Evolutionary conservation across 148 eudicot species (phyloP), one percentile per base, ranked within the genome.

Genomic region (Rheum nobile): DNA sequence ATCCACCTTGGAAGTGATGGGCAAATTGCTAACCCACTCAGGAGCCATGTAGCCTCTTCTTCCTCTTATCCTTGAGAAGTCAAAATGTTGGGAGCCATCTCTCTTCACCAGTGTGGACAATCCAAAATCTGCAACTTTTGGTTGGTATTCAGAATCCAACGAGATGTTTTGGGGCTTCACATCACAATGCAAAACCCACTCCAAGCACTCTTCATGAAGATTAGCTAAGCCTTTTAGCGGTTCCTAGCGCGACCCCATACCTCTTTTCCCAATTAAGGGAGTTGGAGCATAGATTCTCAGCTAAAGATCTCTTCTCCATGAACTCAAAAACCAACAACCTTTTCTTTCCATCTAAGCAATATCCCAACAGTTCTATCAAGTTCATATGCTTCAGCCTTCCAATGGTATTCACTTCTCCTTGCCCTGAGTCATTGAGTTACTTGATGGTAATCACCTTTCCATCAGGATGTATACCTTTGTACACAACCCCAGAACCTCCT

Each of bases 221-320:
- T 73, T 50, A 34, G 67, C 63, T 22, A 73, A 26, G 24, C 75
- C 79, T 75, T 76, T 79, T 1, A n/a, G 77, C 80, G 1, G 77
- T 75, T 16, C 83, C 83, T 38, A 75, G 6, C 0, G 81, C 84
- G 57, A 78, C 73, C 35, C 67, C 74, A 35, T 16, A 76, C 41
- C 77, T 73, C 52, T 76, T 68, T 16, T 35, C 32, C 79, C 79
- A 76, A 32, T 70, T 59, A 42, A 73, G 71, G 17, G 14, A 39
- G 13, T 77, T 65, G 7, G 71, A 74, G 42, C 22, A 55, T 55
- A 72, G 74, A 46, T 72, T 72, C 11, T 72, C 52, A 1, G 54
- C 57, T 29, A 72, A 46, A 1, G 74, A 72, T 43, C 74, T 14
- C 1, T 31, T 50, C 34, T 28, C 74, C 74, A 72, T 72, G 74